phyloP scores from a whole-genome alignment of 768 basidiomycete genomes.

The Collybia sordida region DNA sequence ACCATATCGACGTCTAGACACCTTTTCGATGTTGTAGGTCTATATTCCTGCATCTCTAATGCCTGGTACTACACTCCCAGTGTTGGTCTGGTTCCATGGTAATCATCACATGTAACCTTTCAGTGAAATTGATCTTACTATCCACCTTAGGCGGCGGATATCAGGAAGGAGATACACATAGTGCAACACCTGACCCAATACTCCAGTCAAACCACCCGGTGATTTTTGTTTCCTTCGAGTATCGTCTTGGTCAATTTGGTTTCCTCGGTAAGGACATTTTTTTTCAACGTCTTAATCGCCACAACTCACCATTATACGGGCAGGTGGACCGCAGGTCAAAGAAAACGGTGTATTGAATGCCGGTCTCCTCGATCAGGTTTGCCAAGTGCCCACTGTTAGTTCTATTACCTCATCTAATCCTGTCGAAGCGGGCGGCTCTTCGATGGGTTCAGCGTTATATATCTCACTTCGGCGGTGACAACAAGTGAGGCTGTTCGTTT shows the following conservation, averaged over 20 bases:
- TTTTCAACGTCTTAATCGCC: background rate
- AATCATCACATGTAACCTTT: background rate
- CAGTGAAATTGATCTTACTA: too few species aligned
- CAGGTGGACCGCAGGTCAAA: conserved; percentile 33
- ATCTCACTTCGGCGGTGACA: conserved; percentile 34
- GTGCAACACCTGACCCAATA: conserved; percentile 29
- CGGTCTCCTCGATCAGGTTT: conserved; percentile 40
- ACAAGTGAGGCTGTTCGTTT: conserved; percentile 17
- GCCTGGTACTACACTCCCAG: conserved; percentile 25
- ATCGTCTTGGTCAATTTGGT: conserved; percentile 41
- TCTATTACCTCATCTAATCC: background rate
- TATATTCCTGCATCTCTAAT: conserved; percentile 28
- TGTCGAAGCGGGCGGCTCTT: conserved; percentile 29
- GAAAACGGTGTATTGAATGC: conserved; percentile 34
- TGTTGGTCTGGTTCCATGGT: conserved; percentile 46
- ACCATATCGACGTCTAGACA: background rate
- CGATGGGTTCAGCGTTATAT: conserved; percentile 39
- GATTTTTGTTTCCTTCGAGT: conserved; percentile 42
- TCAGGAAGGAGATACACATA: conserved; percentile 33
- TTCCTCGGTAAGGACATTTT: conserved; percentile 30
- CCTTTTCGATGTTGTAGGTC: conserved; percentile 21
- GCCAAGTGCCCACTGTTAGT: background rate
- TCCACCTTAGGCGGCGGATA: conserved; percentile 37
- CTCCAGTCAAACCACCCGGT: conserved; percentile 30
- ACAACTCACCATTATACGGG: background rate